Evolutionary conservation across 192 early-diverging fungal genomes (phyloP).

Genomic region (Coemansia sp.): DNA sequence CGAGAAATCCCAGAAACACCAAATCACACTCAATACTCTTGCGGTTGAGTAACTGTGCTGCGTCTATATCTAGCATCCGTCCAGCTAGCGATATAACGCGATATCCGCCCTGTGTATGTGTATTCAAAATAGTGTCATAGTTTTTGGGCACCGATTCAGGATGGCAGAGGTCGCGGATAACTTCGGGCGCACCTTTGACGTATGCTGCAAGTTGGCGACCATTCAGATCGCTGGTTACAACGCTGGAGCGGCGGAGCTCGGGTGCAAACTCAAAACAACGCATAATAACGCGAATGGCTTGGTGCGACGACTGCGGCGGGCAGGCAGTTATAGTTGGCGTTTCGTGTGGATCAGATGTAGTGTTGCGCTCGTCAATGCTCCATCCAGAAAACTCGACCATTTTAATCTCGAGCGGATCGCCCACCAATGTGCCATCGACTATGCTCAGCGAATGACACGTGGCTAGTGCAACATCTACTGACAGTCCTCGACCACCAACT

Average conservation of each 20-base stretch:
- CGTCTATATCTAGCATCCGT: slow-evolving; percentile 57
- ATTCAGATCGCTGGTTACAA: slow-evolving; percentile 66
- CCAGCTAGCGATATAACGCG: slow-evolving; percentile 92
- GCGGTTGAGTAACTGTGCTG: slow-evolving; percentile 63
- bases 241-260: slow-evolving; percentile 84
- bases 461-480: slow-evolving; percentile 62
- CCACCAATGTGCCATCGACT: slow-evolving; percentile 76
- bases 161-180: slow-evolving; percentile 78
- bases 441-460: slow-evolving; percentile 86
- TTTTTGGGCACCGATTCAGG: slow-evolving; percentile 77
- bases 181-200: slow-evolving; percentile 97
- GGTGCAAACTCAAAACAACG: slow-evolving; percentile 90
- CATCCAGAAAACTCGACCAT: slow-evolving; percentile 97
- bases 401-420: slow-evolving; percentile 93
- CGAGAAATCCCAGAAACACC: slow-evolving; percentile 88
- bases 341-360: neutral
- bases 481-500: neutral
- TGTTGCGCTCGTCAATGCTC: slow-evolving; percentile 82
- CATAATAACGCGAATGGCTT: slow-evolving; percentile 57
- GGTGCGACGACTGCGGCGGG: neutral
- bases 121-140: slow-evolving; percentile 68
- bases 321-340: neutral
- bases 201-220: slow-evolving; percentile 54
- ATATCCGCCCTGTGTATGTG: slow-evolving; percentile 90
- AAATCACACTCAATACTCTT: slow-evolving; percentile 74